phyloP scores from a whole-genome alignment of 2,329 filamentous ascomycete species.

The Aspergillus vadensis region DNA sequence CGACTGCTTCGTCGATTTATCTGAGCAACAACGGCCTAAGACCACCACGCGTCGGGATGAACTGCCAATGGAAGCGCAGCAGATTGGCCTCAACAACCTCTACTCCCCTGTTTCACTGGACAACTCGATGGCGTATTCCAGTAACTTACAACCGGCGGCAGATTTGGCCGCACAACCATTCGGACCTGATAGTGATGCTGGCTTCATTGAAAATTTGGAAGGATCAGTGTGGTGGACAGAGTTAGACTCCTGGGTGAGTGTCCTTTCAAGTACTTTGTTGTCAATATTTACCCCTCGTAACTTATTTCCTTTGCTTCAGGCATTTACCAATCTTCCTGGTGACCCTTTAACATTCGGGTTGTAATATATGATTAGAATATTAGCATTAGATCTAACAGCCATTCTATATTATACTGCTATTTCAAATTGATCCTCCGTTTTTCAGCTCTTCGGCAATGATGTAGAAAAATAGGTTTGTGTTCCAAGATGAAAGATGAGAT shows the following conservation, averaged over 20 bases:
- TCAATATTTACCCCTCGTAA: background rate
- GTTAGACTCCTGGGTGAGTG: slow-evolving; percentile 41
- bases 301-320: slow-evolving; percentile 23
- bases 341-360: slow-evolving; percentile 30
- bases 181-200: slow-evolving; percentile 28
- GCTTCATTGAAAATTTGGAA: slow-evolving; percentile 39
- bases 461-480: no score
- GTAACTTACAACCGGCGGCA: slow-evolving; percentile 21
- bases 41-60: slow-evolving; percentile 3
- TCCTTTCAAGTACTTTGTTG: background rate
- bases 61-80: slow-evolving; percentile 4
- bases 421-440: no score
- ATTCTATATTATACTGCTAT: no score
- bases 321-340: slow-evolving; percentile 36
- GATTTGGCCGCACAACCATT: slow-evolving; percentile 21
- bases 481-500: no score
- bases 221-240: slow-evolving; percentile 43
- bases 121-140: slow-evolving; percentile 20
- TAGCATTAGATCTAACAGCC: no score
- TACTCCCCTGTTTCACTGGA: slow-evolving; percentile 17
- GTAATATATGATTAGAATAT: background rate
- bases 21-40: slow-evolving; percentile 2
- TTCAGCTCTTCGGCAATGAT: no score
- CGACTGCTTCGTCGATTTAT: background rate
- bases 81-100: background rate